Percentiles rank a stretch among this genome's conserved stretches.
These are phyloP conservation scores for Bryoglossum gracile DNA, from an alignment of 495 filamentous ascomycete species.

Conservation along the genomic window DNA sequence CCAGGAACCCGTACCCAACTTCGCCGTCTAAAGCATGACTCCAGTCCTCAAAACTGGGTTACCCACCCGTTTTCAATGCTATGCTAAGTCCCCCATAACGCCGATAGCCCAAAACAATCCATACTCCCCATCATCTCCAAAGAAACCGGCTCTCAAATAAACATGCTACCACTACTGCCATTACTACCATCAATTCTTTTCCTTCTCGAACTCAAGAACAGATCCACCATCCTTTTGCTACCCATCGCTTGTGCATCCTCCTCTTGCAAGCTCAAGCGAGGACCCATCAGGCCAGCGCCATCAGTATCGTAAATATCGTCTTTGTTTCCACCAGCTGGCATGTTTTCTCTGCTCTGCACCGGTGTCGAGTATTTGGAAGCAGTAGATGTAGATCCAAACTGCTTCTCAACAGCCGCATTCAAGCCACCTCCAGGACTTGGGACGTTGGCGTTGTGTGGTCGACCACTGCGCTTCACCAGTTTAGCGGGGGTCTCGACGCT, in stretches of 20 bases:
- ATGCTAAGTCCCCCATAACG: background rate
- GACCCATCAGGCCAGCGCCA: conserved; percentile 18
- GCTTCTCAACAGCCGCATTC: conserved; percentile 4
- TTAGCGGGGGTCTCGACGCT: conserved; percentile 21
- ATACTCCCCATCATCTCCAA: too few relatives aligned
- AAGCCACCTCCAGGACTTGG: conserved; percentile 1
- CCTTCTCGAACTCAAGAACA: conserved; percentile 50
- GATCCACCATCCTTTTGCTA: conserved; percentile 52
- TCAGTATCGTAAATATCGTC: conserved; percentile 22
- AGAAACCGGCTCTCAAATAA: conserved; percentile 13
- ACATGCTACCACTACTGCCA: conserved; percentile 15
- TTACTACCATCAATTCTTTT: conserved; percentile 32
- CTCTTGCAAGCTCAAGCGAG: conserved; percentile 8
- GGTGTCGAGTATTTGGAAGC: conserved; percentile 9
- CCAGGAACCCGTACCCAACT: too few relatives aligned
- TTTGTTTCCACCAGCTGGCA: background rate
- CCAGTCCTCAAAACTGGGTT: too few relatives aligned
- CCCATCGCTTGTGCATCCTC: conserved; percentile 33
- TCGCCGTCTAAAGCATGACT: too few relatives aligned
- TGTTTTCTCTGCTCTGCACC: conserved; percentile 1
- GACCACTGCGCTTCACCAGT: conserved; percentile 11
- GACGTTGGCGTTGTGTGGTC: background rate
- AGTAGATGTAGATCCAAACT: conserved; percentile 14
- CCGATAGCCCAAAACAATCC: background rate
- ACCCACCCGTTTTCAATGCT: too few relatives aligned